Evolutionary conservation across 2,329 filamentous ascomycete genomes (phyloP).

Genomic region (Colletotrichum abscissum): DNA sequence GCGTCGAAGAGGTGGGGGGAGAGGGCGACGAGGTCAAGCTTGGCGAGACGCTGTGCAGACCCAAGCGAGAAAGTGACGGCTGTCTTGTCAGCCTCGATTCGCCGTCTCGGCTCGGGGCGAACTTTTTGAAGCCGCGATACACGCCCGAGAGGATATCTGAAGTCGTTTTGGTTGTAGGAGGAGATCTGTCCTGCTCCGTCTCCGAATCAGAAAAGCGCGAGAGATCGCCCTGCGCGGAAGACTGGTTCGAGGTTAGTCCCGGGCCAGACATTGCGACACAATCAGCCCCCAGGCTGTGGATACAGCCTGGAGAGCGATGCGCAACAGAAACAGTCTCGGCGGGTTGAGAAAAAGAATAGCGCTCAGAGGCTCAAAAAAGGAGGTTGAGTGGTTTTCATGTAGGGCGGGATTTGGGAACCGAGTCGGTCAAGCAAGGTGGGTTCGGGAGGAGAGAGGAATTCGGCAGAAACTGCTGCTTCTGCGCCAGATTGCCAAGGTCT

Average conservation of each 20-base stretch:
- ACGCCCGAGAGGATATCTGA: conserved; percentile 63
- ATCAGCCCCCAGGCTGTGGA: conserved; percentile 14
- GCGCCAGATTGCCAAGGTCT: neutral
- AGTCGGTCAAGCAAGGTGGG: neutral
- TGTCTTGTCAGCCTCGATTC: conserved; percentile 55
- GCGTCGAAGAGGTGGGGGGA: conserved; percentile 39
- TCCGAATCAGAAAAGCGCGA: conserved; percentile 58
- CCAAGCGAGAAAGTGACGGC: conserved; percentile 52
- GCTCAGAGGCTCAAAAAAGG: neutral
- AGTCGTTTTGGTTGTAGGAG: conserved; percentile 46
- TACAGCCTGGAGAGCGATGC: conserved; percentile 13
- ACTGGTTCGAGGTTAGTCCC: conserved; percentile 47
- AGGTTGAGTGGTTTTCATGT: conserved; percentile 20
- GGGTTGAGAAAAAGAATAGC: neutral
- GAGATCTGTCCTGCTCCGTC: conserved; percentile 48
- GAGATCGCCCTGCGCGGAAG: conserved; percentile 45
- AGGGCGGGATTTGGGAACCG: neutral
- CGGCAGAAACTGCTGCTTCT: neutral
- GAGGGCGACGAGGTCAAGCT: conserved; percentile 42
- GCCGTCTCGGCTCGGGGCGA: conserved; percentile 56
- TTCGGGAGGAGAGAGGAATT: neutral
- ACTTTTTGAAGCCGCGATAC: conserved; percentile 63
- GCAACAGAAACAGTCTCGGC: conserved; percentile 1
- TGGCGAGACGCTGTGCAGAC: conserved; percentile 47
- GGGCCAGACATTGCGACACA: conserved; percentile 35